phyloP scores from a whole-genome alignment of 106 monocot species.

The Apostasia shenzhenica region DNA sequence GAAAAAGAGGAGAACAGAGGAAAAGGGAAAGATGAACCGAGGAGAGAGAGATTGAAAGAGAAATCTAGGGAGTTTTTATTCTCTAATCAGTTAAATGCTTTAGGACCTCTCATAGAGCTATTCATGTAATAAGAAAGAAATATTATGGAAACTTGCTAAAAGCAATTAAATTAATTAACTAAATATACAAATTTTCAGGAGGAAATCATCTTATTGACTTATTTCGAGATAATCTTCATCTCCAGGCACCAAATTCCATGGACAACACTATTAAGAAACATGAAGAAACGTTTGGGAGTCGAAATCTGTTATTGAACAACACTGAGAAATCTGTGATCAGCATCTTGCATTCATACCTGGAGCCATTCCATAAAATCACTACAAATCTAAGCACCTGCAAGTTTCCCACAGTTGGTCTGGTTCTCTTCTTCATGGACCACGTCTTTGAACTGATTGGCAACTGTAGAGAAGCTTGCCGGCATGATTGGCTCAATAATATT shows the following conservation, averaged over 20 bases:
- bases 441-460: slow-evolving; percentile 56
- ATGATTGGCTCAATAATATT: slow-evolving; percentile 74
- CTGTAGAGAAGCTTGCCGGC: slow-evolving; percentile 44
- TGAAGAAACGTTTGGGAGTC: slow-evolving; percentile 42
- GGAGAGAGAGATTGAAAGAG: too few relatives aligned
- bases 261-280: slow-evolving; percentile 68
- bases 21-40: too few relatives aligned
- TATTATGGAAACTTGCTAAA: too few relatives aligned
- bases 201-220: too few relatives aligned
- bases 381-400: slow-evolving; percentile 69
- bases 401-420: slow-evolving; percentile 56
- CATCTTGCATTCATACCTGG: slow-evolving; percentile 50
- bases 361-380: slow-evolving; percentile 79
- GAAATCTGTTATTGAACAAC: slow-evolving; percentile 32
- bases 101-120: too few relatives aligned
- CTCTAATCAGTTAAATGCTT: too few relatives aligned
- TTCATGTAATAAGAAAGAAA: too few relatives aligned
- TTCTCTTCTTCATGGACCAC: slow-evolving; percentile 91
- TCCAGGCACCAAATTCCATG: slow-evolving; percentile 71
- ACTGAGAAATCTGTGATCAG: slow-evolving; percentile 51
- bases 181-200: too few relatives aligned
- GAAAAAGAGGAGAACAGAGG: too few relatives aligned
- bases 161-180: too few relatives aligned
- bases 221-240: too few relatives aligned
- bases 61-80: too few relatives aligned